A percentile compares a stretch with the other conserved stretches of the same genome.
Conservation (phyloP, 2,329 filamentous ascomycete genomes). For the Zarea fungicola region DNA sequence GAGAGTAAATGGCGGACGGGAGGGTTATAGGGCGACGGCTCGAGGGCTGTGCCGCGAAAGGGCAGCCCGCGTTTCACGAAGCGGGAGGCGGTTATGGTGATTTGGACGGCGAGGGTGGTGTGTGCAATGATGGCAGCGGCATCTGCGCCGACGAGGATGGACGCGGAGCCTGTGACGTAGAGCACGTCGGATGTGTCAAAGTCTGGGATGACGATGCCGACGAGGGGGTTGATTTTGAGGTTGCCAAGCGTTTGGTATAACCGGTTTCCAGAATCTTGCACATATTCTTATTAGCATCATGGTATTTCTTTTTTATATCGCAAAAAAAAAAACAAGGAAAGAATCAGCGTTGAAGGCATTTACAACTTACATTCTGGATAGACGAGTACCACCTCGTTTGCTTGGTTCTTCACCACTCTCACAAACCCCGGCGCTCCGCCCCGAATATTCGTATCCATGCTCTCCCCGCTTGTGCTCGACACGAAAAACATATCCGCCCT, state of each 20-base stretch:
- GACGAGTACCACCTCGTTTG: conserved; percentile 45
- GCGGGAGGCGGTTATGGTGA: conserved; percentile 55
- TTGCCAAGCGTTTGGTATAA: conserved; percentile 83
- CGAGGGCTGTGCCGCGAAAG: conserved; percentile 56
- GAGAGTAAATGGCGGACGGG: conserved; percentile 57
- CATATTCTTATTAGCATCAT: conserved; percentile 14
- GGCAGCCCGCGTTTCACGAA: conserved; percentile 62
- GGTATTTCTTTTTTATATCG: no score
- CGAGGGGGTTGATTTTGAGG: conserved; percentile 57
- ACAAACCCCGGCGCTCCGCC: conserved; percentile 72
- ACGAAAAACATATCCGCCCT: conserved; percentile 75
- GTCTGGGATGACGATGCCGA: conserved; percentile 69
- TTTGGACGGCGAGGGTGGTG: conserved; percentile 66
- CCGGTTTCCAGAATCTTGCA: conserved; percentile 65
- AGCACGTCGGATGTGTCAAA: conserved; percentile 68
- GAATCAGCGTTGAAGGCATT: no score
- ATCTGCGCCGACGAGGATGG: conserved; percentile 59
- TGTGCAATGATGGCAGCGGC: conserved; percentile 60
- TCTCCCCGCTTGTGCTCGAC: conserved; percentile 57
- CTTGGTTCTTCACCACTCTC: conserved; percentile 56
- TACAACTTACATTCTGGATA: conserved; percentile 66
- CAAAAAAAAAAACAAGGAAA: no score
- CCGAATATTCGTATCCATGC: conserved; percentile 82
- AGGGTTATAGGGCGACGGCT: conserved; percentile 75
- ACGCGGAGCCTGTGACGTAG: conserved; percentile 65